A percentile compares a stretch with the other conserved stretches of the same genome.
These are phyloP conservation scores for Marchantia paleacea DNA, from an alignment of 225 moss, liverwort and hornwort genomes.

Conservation along the genomic window DNA sequence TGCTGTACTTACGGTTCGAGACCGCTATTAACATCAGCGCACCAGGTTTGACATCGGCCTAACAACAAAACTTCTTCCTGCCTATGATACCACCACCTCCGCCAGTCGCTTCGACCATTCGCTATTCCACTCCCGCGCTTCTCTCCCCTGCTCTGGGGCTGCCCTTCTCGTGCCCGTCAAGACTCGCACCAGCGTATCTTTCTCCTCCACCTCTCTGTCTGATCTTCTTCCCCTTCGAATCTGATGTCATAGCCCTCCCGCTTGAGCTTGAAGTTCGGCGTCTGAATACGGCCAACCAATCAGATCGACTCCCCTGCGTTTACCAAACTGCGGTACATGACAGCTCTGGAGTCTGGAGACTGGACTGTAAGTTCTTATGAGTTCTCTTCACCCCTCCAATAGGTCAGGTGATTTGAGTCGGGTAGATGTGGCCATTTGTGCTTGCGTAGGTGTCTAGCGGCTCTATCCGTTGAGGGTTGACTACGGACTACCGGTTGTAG, in stretches of 20 bases:
- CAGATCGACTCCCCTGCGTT: no score
- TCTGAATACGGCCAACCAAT: slow-evolving; percentile 5
- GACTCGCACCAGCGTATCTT: background rate
- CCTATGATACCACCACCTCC: no score
- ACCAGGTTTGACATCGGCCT: no score
- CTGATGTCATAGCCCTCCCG: background rate
- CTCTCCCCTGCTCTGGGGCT: no score
- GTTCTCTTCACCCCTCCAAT: background rate
- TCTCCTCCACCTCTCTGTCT: background rate
- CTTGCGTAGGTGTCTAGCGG: background rate
- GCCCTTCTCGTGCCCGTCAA: no score
- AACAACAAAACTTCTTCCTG: no score
- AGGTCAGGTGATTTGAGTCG: background rate
- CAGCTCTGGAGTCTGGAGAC: no score
- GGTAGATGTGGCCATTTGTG: background rate
- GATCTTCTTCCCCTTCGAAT: background rate
- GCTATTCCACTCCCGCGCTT: no score
- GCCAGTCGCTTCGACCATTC: no score
- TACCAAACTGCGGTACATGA: no score
- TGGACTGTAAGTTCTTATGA: background rate
- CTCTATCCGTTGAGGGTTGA: slow-evolving; percentile 2
- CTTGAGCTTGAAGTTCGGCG: background rate
- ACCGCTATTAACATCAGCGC: no score
- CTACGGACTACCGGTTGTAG: background rate
- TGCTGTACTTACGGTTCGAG: no score